A percentile compares a stretch with the other conserved stretches of the same genome.
phyloP scores from a whole-genome alignment of 176 grass and related monocot species.

The Saccharum spontaneum region DNA sequence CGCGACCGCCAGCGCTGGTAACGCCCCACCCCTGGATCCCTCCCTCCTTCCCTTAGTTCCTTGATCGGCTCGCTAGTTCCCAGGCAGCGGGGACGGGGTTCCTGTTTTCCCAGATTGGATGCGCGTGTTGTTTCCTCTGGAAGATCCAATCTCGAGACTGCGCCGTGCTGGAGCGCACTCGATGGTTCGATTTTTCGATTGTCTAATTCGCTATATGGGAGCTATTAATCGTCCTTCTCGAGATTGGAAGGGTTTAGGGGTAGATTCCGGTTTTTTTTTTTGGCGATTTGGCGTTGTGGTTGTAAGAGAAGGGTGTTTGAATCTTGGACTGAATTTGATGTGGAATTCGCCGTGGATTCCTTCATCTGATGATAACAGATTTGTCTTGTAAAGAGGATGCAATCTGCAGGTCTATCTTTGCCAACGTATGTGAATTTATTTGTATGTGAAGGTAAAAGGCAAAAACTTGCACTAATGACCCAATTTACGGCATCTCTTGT shows the following conservation, averaged over 20 bases:
- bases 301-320: slow-evolving; percentile 3
- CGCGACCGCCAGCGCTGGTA: slow-evolving; percentile 43
- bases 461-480: neutral
- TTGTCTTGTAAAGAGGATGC: neutral
- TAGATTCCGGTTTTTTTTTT: slow-evolving; percentile 14
- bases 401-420: slow-evolving; percentile 1
- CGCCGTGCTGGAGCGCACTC: neutral
- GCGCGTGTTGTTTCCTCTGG: neutral
- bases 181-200: neutral
- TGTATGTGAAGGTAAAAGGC: neutral
- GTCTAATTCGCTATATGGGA: neutral
- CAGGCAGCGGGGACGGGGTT: neutral
- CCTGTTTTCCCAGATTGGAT: slow-evolving; percentile 11
- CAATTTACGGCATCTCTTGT: neutral
- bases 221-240: slow-evolving; percentile 1
- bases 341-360: neutral
- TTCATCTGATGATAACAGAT: slow-evolving; percentile 12
- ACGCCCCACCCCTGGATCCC: slow-evolving; percentile 20
- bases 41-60: neutral
- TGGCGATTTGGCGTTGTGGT: neutral
- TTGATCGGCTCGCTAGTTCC: slow-evolving; percentile 2
- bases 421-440: neutral
- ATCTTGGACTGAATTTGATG: slow-evolving; percentile 21
- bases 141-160: slow-evolving; percentile 47
- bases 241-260: slow-evolving; percentile 2